phyloP scores from a whole-genome alignment of 345 rosid species.

The Sonneratia caseolaris region DNA sequence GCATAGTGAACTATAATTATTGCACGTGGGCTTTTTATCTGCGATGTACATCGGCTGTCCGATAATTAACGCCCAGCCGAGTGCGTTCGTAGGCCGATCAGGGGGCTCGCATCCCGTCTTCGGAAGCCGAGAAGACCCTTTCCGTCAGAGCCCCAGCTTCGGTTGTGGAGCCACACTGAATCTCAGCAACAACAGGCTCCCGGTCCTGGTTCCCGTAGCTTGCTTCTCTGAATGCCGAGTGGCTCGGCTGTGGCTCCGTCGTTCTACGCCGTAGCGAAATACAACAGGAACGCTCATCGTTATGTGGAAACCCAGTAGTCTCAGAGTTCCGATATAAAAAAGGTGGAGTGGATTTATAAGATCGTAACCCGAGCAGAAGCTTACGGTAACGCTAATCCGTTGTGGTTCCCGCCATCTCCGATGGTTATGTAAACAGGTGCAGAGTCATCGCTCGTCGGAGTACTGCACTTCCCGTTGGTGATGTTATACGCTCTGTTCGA shows the following conservation, averaged over 20 bases:
- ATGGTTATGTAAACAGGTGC: constrained; percentile 79
- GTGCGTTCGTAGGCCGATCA: no score
- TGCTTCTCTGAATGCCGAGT: constrained; percentile 90
- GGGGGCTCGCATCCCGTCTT: no score
- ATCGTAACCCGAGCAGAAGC: not conserved
- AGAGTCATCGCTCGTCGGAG: constrained; percentile 51
- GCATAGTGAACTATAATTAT: no score
- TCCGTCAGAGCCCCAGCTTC: constrained; percentile 42
- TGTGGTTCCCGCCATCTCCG: constrained; percentile 92
- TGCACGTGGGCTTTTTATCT: no score
- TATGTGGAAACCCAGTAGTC: not conserved
- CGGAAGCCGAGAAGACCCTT: not conserved
- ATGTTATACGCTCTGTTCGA: constrained; percentile 64
- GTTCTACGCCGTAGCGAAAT: constrained; percentile 27
- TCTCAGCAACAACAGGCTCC: constrained; percentile 64
- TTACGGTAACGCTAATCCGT: constrained; percentile 67
- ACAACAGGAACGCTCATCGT: not conserved
- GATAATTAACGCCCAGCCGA: no score
- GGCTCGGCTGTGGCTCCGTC: constrained; percentile 69
- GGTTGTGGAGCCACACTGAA: constrained; percentile 46
- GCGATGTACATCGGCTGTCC: no score
- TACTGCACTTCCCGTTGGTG: constrained; percentile 37
- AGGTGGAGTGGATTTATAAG: not conserved
- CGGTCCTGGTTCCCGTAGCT: constrained; percentile 83
- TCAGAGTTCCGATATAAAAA: not conserved